phyloP scores from a whole-genome alignment of 2,329 filamentous ascomycete species.

The Phialocephala subalpina region DNA sequence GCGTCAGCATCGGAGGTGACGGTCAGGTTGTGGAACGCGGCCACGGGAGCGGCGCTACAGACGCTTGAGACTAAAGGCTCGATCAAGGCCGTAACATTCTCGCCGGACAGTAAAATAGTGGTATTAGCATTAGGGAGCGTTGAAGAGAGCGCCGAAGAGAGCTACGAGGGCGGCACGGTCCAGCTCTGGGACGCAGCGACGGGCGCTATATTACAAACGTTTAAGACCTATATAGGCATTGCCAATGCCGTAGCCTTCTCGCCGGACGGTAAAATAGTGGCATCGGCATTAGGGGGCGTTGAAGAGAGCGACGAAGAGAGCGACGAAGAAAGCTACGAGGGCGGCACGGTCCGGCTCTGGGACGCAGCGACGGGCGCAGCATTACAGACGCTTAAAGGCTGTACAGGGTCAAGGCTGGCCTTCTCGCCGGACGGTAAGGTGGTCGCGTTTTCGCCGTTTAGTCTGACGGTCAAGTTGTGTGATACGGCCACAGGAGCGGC shows the following conservation, averaged over 20 bases:
- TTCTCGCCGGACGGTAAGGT: too few relatives aligned
- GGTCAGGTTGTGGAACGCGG: conserved; percentile 10
- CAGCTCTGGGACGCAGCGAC: not conserved
- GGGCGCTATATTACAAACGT: not conserved
- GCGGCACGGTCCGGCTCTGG: conserved; percentile 70
- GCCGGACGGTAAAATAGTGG: not conserved
- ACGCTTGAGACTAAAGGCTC: conserved; percentile 1
- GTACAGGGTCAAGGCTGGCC: too few relatives aligned
- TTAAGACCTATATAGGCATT: not conserved
- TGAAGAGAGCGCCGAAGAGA: not conserved
- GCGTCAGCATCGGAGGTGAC: conserved; percentile 7
- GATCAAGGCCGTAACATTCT: not conserved
- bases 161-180: not conserved
- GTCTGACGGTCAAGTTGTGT: too few relatives aligned
- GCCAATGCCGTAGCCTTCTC: not conserved
- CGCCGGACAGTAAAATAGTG: not conserved
- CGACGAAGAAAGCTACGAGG: conserved; percentile 51
- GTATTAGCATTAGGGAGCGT: not conserved
- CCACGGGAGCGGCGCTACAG: not conserved
- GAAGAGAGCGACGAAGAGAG: conserved; percentile 58
- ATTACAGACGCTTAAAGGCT: conserved; percentile 18
- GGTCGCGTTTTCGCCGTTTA: too few relatives aligned
- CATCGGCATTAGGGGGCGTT: not conserved
- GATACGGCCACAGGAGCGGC: too few relatives aligned
- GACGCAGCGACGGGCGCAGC: conserved; percentile 10